Evolutionary conservation across 371 early-diverging fungal genomes (phyloP).

Genomic region (Apophysomyces elegans): DNA sequence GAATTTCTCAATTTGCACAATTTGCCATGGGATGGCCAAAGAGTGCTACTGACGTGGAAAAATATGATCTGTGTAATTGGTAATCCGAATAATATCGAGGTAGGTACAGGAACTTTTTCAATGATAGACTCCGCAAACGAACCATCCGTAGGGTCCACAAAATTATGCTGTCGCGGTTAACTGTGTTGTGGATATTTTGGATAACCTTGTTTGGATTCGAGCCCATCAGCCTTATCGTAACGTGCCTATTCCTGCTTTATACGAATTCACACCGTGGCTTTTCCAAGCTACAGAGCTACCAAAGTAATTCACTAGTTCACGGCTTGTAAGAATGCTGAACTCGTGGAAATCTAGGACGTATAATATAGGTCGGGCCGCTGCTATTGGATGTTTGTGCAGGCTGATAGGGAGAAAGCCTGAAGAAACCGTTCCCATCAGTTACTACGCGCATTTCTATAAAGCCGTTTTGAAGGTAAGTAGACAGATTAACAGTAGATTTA

Average conservation of each 20-base stretch:
- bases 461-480: slow-evolving; percentile 57
- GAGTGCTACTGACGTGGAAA: slow-evolving; percentile 63
- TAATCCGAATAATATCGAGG: slow-evolving; percentile 64
- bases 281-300: slow-evolving; percentile 68
- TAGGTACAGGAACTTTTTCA: slow-evolving; percentile 5
- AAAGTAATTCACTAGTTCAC: slow-evolving; percentile 33
- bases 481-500: neutral
- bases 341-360: slow-evolving; percentile 38
- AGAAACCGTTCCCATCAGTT: slow-evolving; percentile 57
- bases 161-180: slow-evolving; percentile 73
- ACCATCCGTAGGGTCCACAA: slow-evolving; percentile 46
- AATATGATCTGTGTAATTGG: slow-evolving; percentile 75
- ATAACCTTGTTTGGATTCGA: slow-evolving; percentile 59
- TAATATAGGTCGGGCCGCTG: slow-evolving; percentile 60
- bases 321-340: neutral
- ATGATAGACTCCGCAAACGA: neutral
- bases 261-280: slow-evolving; percentile 70
- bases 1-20: slow-evolving; percentile 52
- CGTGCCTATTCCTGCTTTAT: slow-evolving; percentile 61
- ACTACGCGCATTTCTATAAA: slow-evolving; percentile 72
- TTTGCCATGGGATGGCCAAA: slow-evolving; percentile 43
- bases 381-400: slow-evolving; percentile 74
- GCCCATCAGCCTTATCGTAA: slow-evolving; percentile 61
- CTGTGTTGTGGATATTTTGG: slow-evolving; percentile 74
- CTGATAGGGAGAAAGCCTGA: slow-evolving; percentile 75